phyloP scores from a whole-genome alignment of 2,329 filamentous ascomycete genomes.

The Penicillium sp. region DNA sequence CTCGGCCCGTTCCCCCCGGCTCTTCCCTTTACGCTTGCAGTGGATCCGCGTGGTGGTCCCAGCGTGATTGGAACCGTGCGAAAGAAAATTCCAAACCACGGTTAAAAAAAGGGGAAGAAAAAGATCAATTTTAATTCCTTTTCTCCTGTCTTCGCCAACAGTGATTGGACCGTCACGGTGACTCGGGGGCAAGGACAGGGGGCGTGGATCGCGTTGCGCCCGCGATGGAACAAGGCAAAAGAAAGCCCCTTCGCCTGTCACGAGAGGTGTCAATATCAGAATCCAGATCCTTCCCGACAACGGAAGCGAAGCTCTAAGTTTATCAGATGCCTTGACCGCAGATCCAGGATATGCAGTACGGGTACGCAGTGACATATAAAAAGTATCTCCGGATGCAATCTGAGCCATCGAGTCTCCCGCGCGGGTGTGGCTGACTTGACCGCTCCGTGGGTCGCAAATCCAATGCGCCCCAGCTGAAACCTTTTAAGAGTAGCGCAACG shows the following conservation, averaged over 20 bases:
- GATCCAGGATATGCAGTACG: slow-evolving; percentile 13
- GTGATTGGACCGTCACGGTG: background rate
- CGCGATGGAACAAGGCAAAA: background rate
- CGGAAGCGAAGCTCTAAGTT: slow-evolving; percentile 2
- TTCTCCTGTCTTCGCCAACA: background rate
- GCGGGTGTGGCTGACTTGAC: slow-evolving; percentile 14
- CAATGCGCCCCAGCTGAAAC: slow-evolving; percentile 10
- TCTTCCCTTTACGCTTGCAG: slow-evolving; percentile 12
- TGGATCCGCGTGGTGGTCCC: slow-evolving; percentile 11
- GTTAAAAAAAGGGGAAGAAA: slow-evolving; percentile 1
- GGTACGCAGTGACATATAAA: slow-evolving; percentile 5
- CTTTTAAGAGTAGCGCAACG: slow-evolving; percentile 12
- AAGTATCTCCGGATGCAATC: slow-evolving; percentile 5
- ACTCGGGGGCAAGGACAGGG: background rate
- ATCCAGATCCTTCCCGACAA: background rate
- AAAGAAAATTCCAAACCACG: slow-evolving; percentile 1
- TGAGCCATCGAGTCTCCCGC: slow-evolving; percentile 9
- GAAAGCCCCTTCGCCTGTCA: background rate
- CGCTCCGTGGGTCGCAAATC: slow-evolving; percentile 13
- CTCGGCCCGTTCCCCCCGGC: slow-evolving; percentile 28
- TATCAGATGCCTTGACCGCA: slow-evolving; percentile 14
- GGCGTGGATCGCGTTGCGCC: background rate
- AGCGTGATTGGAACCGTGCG: slow-evolving; percentile 7
- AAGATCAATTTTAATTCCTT: no score
- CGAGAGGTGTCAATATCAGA: no score